Conservation (phyloP, 371 early-diverging fungal genomes). For the Mortierella polycephala region DNA sequence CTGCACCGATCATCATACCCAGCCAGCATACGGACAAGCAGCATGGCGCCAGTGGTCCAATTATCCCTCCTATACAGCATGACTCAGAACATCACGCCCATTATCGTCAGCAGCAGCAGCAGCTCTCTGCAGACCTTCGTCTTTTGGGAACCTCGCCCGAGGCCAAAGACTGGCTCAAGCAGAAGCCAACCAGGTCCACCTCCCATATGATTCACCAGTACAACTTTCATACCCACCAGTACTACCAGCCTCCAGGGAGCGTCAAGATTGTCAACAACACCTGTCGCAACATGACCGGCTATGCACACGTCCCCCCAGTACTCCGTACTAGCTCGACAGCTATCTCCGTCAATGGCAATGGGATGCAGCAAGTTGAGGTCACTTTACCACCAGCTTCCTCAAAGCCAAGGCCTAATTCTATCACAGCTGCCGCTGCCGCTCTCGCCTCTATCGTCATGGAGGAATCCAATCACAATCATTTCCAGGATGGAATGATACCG, state of each 20-base stretch:
- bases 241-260: constrained; percentile 24
- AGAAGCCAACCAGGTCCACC: constrained; percentile 41
- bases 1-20: constrained; percentile 12
- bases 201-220: constrained; percentile 37
- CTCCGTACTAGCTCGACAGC: constrained; percentile 1
- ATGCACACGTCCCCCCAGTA: neutral
- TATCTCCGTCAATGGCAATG: neutral
- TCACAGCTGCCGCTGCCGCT: constrained; percentile 16
- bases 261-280: constrained; percentile 1
- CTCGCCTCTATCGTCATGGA: neutral
- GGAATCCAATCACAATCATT: neutral
- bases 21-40: constrained; percentile 5
- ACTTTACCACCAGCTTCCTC: neutral
- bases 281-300: constrained; percentile 7
- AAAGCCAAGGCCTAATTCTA: constrained; percentile 16
- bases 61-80: neutral
- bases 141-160: constrained; percentile 30
- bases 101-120: constrained; percentile 2
- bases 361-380: neutral
- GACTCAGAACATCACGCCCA: constrained; percentile 4
- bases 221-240: constrained; percentile 25
- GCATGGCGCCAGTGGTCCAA: neutral
- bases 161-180: constrained; percentile 47
- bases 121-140: constrained; percentile 5
- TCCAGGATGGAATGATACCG: neutral